phyloP scores from a whole-genome alignment of 2,329 filamentous ascomycete genomes.

The Pseudohalonectria lignicola region DNA sequence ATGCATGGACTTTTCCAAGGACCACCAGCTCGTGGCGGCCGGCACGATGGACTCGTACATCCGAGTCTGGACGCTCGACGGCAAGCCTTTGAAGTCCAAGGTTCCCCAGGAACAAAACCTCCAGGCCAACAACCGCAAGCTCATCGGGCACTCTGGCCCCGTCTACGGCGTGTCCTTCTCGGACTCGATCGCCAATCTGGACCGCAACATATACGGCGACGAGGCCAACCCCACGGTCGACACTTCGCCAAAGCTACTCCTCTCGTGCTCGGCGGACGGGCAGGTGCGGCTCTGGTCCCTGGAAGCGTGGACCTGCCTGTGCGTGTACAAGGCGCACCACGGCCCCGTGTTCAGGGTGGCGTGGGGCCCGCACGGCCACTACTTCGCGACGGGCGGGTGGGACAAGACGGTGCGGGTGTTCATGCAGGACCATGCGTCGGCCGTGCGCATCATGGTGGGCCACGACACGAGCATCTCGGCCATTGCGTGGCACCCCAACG shows the following conservation, averaged over 20 bases:
- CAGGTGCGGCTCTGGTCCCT: constrained; percentile 88
- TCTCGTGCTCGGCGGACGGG: constrained; percentile 81
- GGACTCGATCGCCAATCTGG: constrained; percentile 46
- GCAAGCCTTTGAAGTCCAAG: constrained; percentile 63
- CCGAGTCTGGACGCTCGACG: constrained; percentile 84
- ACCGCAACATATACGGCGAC: constrained; percentile 39
- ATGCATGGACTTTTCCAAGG: constrained; percentile 92
- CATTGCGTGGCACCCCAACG: constrained; percentile 91
- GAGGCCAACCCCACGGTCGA: constrained; percentile 36
- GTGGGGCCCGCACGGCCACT: constrained; percentile 91
- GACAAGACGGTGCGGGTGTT: constrained; percentile 87
- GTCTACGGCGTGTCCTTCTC: constrained; percentile 89
- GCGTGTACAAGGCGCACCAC: constrained; percentile 88
- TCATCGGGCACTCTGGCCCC: constrained; percentile 83
- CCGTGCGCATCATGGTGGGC: constrained; percentile 77
- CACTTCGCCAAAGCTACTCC: constrained; percentile 51
- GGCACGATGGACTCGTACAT: constrained; percentile 94
- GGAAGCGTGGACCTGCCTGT: constrained; percentile 83
- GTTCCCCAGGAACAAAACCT: constrained; percentile 43
- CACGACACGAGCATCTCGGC: constrained; percentile 90
- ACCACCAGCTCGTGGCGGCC: constrained; percentile 74
- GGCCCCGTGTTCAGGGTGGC: constrained; percentile 79
- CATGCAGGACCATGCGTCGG: constrained; percentile 86
- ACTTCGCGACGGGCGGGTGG: constrained; percentile 79
- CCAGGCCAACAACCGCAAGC: constrained; percentile 53